Evolutionary conservation across 805 yeast genomes (phyloP), one percentile per base, ranked within the genome.

Genomic region (Wickerhamiella vanderwaltii): DNA sequence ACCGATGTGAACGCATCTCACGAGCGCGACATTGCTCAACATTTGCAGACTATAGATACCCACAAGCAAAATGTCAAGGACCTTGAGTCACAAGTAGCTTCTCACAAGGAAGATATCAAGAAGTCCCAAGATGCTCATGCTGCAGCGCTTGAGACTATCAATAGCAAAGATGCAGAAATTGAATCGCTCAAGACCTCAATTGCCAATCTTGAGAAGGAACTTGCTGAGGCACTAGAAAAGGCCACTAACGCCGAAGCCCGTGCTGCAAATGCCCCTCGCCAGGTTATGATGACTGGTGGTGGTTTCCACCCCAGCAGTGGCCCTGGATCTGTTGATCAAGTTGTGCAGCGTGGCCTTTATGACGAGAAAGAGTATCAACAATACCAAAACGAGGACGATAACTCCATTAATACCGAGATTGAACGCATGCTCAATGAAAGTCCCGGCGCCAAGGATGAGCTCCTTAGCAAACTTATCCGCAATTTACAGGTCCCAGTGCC

Each of bases 401-500:
- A 48, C 39, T 49, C 47, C 9, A 65, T 88, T 48, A 88, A 83
- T 58, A 70, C 74, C 46, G 96, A 88, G 61, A 79, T 86, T 23
- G 87, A 80, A 51, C 94, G 94, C 33, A 32, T 50, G 43, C 48
- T 52, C 29, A 46, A 33, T 32, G 48, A 47, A 28, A 24, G 43
- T 5, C 22, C 35, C 18, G 51, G 46, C 13, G 43, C 51, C 9
- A 43, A 42, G 22, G 50, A 48, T 13, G 57, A 53, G 46, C 49
- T 52, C 25, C 30, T 52, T 30, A 32, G 29, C 30, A 37, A 44
- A 5, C 67, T 91, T 47, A 68, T 91, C 56, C 80, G 77, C 65
- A 87, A 85, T 9, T 69, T 88, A 60, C 81, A 76, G 61, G 75
- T 87, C 41, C 96, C 97, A 34, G 75, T 78, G 29, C 79, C 94